These are phyloP conservation scores for Ceratobasidium sp. DNA, from an alignment of 1,284 basidiomycete species.

Conservation along the genomic window DNA sequence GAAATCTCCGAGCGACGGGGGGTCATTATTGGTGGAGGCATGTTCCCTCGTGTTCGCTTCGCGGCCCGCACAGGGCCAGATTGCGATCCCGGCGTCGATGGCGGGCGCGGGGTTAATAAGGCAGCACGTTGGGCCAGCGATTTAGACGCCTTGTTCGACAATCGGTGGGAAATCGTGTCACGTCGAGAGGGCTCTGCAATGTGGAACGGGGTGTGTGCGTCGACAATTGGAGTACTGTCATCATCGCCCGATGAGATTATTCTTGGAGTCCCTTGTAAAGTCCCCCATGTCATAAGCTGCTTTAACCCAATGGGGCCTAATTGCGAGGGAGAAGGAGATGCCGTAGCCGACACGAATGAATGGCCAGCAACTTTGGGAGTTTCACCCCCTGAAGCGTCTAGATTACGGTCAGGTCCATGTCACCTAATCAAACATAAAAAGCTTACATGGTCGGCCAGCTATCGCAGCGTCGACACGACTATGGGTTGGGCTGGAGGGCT, in stretches of 20 bases:
- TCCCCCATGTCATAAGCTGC: constrained; percentile 49
- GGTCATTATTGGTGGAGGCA: constrained; percentile 46
- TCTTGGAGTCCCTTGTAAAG: constrained; percentile 48
- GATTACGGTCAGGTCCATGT: background rate
- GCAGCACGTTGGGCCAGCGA: constrained; percentile 46
- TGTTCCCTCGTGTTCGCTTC: constrained; percentile 30
- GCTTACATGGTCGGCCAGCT: constrained; percentile 66
- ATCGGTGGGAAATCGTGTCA: constrained; percentile 46
- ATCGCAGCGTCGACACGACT: constrained; percentile 91
- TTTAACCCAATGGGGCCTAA: constrained; percentile 47
- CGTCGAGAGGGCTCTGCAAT: constrained; percentile 47
- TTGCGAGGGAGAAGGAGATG: constrained; percentile 54
- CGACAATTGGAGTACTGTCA: constrained; percentile 17
- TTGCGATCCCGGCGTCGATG: constrained; percentile 41
- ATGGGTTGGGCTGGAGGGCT: constrained; percentile 85
- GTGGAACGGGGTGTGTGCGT: constrained; percentile 45
- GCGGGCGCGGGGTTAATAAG: constrained; percentile 40
- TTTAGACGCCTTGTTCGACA: constrained; percentile 47
- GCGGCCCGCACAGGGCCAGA: constrained; percentile 15
- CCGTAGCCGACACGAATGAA: constrained; percentile 52
- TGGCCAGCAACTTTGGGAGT: constrained; percentile 48
- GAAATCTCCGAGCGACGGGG: constrained; percentile 45
- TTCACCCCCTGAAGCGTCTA: constrained; percentile 45
- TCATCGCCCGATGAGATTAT: constrained; percentile 45
- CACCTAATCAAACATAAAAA: background rate